Conservation (phyloP, 2,329 filamentous ascomycete genomes). For the Sporothrix phasma region DNA sequence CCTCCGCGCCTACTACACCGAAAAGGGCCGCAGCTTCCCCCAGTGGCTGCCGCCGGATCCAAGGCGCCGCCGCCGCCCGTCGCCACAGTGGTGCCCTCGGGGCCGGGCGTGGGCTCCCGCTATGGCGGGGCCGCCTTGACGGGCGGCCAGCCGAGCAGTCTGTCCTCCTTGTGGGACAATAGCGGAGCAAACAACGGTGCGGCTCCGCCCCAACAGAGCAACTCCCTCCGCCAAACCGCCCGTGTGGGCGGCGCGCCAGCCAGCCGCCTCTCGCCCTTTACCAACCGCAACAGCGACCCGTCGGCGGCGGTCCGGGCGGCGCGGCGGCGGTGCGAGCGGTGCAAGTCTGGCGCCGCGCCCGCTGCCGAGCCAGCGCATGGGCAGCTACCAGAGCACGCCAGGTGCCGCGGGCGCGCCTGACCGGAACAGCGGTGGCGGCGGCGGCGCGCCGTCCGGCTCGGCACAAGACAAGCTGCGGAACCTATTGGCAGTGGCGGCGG, state of each 20-base stretch:
- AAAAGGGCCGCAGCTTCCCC: constrained; percentile 74
- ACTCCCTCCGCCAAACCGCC: constrained; percentile 34
- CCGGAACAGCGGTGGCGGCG: constrained; percentile 24
- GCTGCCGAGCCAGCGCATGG: constrained; percentile 61
- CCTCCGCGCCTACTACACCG: constrained; percentile 82
- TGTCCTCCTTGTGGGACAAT: constrained; percentile 52
- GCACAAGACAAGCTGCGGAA: constrained; percentile 79
- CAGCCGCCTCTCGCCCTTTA: constrained; percentile 22
- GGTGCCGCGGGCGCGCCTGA: constrained; percentile 23
- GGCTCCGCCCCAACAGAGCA: too few species aligned
- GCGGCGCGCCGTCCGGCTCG: constrained; percentile 37
- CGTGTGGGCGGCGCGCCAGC: constrained; percentile 21
- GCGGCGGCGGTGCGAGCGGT: too few species aligned
- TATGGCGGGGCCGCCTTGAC: constrained; percentile 38
- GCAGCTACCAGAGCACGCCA: constrained; percentile 57
- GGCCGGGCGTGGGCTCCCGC: constrained; percentile 40
- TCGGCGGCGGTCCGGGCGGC: not conserved
- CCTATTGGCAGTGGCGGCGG: constrained; percentile 63
- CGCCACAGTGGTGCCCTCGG: constrained; percentile 43
- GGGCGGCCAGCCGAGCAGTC: constrained; percentile 26
- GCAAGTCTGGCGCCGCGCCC: constrained; percentile 43
- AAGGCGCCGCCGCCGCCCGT: constrained; percentile 51
- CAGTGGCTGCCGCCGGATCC: constrained; percentile 83
- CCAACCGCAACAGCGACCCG: constrained; percentile 23
- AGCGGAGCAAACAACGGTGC: constrained; percentile 27